A percentile compares a stretch with the other conserved stretches of the same genome.
Conservation (phyloP, 208 protist genomes). For the Crithidia acanthocephali region DNA sequence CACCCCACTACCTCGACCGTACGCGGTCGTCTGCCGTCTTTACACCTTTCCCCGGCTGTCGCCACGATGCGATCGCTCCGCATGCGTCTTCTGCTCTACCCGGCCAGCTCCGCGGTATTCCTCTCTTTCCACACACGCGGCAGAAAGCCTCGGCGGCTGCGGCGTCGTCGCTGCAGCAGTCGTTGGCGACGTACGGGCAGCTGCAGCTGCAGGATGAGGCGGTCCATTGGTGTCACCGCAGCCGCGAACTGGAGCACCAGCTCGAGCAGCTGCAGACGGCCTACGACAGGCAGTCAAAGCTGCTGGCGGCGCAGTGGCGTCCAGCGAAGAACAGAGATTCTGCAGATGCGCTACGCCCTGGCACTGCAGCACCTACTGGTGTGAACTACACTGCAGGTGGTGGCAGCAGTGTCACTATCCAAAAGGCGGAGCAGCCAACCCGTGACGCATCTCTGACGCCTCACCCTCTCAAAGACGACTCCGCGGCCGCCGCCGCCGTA, state of each 20-base stretch:
- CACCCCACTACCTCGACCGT: neutral
- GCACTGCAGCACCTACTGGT: too few species aligned
- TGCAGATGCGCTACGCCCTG: too few species aligned
- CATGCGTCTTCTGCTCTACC: neutral
- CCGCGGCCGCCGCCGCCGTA: neutral
- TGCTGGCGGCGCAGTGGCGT: conserved; percentile 33
- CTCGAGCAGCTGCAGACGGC: conserved; percentile 15
- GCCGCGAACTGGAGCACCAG: conserved; percentile 25
- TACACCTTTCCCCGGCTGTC: neutral
- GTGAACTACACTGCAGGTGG: too few species aligned
- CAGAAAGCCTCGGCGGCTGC: neutral
- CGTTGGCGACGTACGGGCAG: conserved; percentile 20
- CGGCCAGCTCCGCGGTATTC: conserved; percentile 22
- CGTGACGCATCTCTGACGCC: neutral
- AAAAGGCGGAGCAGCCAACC: neutral
- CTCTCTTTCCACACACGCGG: conserved; percentile 13
- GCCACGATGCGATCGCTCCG: too few species aligned
- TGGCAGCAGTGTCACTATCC: too few species aligned
- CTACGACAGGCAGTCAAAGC: conserved; percentile 23
- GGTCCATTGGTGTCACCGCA: conserved; percentile 38
- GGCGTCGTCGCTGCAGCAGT: conserved; percentile 19
- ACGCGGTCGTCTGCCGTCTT: neutral
- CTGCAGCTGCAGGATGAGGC: conserved; percentile 41
- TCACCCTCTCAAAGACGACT: neutral
- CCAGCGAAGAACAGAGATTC: neutral